These are phyloP conservation scores for Pelargonium myrrhifolium DNA, from an alignment of 441 rosid species.

Conservation along the genomic window DNA sequence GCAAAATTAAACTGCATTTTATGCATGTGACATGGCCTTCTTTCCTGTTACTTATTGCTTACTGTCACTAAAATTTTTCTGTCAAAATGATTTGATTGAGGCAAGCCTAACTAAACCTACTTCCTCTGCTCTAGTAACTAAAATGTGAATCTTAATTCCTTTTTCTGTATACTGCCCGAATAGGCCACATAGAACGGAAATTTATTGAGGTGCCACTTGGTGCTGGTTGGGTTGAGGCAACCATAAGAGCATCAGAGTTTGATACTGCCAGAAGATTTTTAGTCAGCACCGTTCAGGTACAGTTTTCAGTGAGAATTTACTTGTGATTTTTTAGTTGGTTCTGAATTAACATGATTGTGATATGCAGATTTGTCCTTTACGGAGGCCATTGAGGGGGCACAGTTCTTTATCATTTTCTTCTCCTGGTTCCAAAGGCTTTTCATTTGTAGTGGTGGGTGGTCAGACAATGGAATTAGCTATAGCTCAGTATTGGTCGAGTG, in stretches of 20 bases:
- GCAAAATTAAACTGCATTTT: neutral
- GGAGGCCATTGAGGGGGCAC: conserved; percentile 94
- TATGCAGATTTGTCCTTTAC: conserved; percentile 81
- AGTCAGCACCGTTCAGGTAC: conserved; percentile 87
- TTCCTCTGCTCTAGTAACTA: conserved; percentile 6
- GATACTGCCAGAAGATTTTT: conserved; percentile 78
- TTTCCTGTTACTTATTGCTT: neutral
- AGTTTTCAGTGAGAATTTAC: conserved; percentile 15
- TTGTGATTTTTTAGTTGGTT: conserved; percentile 14
- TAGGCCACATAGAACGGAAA: conserved; percentile 91
- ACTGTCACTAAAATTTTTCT: neutral
- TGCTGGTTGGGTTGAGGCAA: conserved; percentile 96
- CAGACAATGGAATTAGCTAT: conserved; percentile 89
- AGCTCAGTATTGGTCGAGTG: conserved; percentile 99
- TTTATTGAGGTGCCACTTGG: conserved; percentile 82
- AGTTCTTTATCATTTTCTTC: conserved; percentile 65
- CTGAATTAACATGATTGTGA: conserved; percentile 29
- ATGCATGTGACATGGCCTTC: neutral
- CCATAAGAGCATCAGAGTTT: conserved; percentile 75
- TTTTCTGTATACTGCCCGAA: conserved; percentile 20
- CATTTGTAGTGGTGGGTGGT: conserved; percentile 79
- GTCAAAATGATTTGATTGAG: neutral
- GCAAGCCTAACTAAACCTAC: neutral
- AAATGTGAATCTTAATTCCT: conserved; percentile 7
- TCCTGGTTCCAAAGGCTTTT: conserved; percentile 69